Conservation (phyloP, 192 early-diverging fungal genomes). For the Phlyctochytrium bullatum region DNA sequence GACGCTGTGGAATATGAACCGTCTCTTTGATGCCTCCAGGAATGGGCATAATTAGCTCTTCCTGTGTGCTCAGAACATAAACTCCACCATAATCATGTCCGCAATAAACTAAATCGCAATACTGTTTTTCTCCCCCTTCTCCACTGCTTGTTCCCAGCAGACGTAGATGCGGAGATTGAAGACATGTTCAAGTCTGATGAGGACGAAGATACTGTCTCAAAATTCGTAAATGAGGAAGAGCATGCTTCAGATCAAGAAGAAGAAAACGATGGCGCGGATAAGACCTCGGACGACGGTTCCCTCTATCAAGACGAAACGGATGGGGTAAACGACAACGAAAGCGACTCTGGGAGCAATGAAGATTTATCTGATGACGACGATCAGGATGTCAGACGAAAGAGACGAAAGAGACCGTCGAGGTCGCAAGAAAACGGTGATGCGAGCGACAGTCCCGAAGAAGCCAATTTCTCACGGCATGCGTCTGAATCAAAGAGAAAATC, state of each 20-base stretch:
- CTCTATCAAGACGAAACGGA: background rate
- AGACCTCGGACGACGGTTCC: background rate
- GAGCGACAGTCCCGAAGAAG: background rate
- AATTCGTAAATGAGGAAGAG: slow-evolving; percentile 10
- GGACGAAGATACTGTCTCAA: slow-evolving; percentile 17
- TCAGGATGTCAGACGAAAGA: slow-evolving; percentile 3
- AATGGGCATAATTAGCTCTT: background rate
- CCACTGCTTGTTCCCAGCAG: background rate
- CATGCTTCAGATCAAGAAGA: background rate
- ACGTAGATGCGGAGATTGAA: slow-evolving; percentile 24
- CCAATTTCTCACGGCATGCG: background rate
- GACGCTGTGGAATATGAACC: background rate
- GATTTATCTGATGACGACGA: slow-evolving; percentile 20
- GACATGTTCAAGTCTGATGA: slow-evolving; percentile 24
- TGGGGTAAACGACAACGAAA: background rate
- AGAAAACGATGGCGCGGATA: background rate
- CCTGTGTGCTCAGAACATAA: background rate
- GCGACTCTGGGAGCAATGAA: slow-evolving; percentile 1
- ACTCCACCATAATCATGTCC: background rate
- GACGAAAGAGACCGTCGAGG: background rate
- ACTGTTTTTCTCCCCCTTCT: background rate
- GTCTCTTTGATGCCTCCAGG: no score
- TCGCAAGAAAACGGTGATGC: slow-evolving; percentile 12
- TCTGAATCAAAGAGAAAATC: background rate
- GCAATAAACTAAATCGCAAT: no score